phyloP scores from a whole-genome alignment of 83 land plant species.

The Thuja plicata region DNA sequence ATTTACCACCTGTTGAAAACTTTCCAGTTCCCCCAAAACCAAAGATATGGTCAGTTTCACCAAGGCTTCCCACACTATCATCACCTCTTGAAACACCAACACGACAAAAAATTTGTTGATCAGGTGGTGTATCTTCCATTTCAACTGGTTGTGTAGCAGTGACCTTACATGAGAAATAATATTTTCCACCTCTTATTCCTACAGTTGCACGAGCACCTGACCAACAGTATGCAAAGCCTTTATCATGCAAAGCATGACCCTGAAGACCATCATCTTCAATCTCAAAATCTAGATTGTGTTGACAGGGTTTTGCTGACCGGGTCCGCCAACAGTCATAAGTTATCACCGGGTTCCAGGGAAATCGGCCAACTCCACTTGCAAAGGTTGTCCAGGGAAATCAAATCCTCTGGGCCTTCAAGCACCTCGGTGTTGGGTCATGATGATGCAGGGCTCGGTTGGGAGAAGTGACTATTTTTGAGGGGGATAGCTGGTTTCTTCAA shows the following conservation, averaged over 20 bases:
- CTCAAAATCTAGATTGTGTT: constrained; percentile 60
- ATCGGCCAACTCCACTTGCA: too few species aligned
- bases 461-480: too few species aligned
- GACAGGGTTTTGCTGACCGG: too few species aligned
- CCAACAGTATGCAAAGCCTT: constrained; percentile 71
- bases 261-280: constrained; percentile 37
- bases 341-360: too few species aligned
- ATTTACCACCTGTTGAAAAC: constrained; percentile 44
- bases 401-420: too few species aligned
- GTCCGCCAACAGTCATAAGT: too few species aligned
- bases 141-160: constrained; percentile 36
- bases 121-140: constrained; percentile 47
- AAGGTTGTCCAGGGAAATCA: too few species aligned
- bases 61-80: constrained; percentile 45
- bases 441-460: too few species aligned
- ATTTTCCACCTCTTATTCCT: constrained; percentile 50
- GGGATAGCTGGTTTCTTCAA: too few species aligned
- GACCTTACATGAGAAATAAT: constrained; percentile 57
- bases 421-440: too few species aligned
- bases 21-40: constrained; percentile 71
- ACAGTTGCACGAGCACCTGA: constrained; percentile 62
- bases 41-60: constrained; percentile 54
- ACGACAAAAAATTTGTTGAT: constrained; percentile 51
- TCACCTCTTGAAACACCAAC: constrained; percentile 68
- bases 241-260: constrained; percentile 49